phyloP scores from a whole-genome alignment of 257 asterid genomes.

The Knoxia roxburghii region DNA sequence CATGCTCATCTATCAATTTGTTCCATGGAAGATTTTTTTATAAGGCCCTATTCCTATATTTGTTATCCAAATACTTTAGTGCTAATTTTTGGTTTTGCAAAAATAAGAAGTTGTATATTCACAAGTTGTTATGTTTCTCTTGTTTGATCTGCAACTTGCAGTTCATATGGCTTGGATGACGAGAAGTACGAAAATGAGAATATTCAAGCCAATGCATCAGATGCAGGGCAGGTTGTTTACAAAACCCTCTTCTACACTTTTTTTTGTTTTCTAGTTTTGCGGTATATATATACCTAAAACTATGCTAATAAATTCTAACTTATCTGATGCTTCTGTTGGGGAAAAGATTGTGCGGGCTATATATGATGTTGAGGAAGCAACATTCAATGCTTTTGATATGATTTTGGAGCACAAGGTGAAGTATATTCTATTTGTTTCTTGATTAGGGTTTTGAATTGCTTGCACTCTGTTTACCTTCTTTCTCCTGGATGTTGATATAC shows the following conservation, averaged over 20 bases:
- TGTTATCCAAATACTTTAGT: not conserved
- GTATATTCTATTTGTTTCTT: not conserved
- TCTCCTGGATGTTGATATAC: not conserved
- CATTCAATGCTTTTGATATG: conserved; percentile 68
- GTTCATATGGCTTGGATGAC: conserved; percentile 77
- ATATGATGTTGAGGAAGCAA: conserved; percentile 94
- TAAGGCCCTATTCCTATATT: not conserved
- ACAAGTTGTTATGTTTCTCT: conserved; percentile 2
- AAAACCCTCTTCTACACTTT: conserved; percentile 19
- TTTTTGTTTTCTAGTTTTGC: too few species aligned
- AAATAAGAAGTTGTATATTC: not conserved
- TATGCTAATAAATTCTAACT: conserved; percentile 25
- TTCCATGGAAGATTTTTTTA: not conserved
- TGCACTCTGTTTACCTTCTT: not conserved
- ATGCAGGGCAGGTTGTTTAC: conserved; percentile 63
- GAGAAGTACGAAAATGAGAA: conserved; percentile 70
- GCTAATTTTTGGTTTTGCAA: not conserved
- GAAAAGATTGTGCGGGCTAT: conserved; percentile 78
- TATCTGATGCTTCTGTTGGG: conserved; percentile 23
- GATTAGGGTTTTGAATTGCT: not conserved
- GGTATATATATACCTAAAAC: conserved; percentile 4
- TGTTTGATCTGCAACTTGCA: conserved; percentile 22
- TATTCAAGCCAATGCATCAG: conserved; percentile 52
- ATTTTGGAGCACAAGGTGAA: conserved; percentile 67
- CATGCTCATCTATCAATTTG: too few species aligned